These are phyloP conservation scores for Phoma sp. DNA, from an alignment of 2,329 filamentous ascomycete genomes.

Conservation along the genomic window DNA sequence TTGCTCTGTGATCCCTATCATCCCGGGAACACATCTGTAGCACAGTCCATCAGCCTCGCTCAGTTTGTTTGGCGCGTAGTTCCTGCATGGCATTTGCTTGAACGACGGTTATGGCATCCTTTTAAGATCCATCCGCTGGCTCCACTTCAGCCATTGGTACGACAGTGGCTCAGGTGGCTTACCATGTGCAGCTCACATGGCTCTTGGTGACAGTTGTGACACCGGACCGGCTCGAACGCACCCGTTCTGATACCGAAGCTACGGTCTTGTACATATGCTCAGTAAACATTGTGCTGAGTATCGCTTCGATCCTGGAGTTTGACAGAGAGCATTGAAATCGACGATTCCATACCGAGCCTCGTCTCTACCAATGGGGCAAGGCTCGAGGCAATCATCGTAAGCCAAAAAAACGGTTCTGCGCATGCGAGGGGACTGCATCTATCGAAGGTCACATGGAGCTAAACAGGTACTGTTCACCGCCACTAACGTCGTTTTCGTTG, in stretches of 20 bases:
- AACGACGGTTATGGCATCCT: background rate
- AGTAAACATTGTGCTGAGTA: background rate
- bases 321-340: background rate
- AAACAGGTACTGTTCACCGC: slow-evolving; percentile 31
- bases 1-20: slow-evolving; percentile 5
- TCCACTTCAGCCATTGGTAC: slow-evolving; percentile 22
- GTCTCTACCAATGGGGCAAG: slow-evolving; percentile 6
- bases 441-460: slow-evolving; percentile 26
- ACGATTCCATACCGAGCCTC: background rate
- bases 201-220: slow-evolving; percentile 42
- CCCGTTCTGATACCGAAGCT: slow-evolving; percentile 23
- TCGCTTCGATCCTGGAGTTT: background rate
- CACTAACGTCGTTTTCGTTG: slow-evolving; percentile 22
- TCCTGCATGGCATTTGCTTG: slow-evolving; percentile 30
- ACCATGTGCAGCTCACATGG: slow-evolving; percentile 41
- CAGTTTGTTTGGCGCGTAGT: slow-evolving; percentile 35
- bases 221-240: slow-evolving; percentile 37
- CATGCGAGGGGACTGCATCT: slow-evolving; percentile 26
- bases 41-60: slow-evolving; percentile 21
- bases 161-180: slow-evolving; percentile 25
- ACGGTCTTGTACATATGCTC: slow-evolving; percentile 20
- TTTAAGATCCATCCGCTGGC: slow-evolving; percentile 7
- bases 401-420: slow-evolving; percentile 10
- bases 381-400: background rate
- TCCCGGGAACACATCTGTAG: slow-evolving; percentile 16